Base-by-base conservation (phyloP, 805 yeast genomes). In the Ogataea sp. region DNA sequence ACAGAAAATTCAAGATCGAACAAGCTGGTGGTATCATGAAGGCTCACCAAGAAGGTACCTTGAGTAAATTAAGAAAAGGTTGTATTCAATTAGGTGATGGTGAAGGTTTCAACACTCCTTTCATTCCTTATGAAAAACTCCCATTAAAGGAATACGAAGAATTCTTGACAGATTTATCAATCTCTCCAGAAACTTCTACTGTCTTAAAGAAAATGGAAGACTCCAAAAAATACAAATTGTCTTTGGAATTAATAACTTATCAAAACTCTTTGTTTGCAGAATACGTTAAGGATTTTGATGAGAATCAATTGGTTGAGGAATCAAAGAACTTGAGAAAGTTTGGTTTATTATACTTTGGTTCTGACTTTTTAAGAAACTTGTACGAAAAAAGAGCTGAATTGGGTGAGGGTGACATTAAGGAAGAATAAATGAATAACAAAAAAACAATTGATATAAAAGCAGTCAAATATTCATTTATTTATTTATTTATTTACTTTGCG, bases 1-100 rank as follows among this genome's bases (percentile, higher is more conserved):
- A 77, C 68, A 77, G 90, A 52, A 76, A 79, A 37, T 64, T 62
- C 49, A 71, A 72, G 52, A 75, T 83, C 55, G 72, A 78, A 48
- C 68, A 74, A 51, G 74, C 68, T 48, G 96, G 95, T 42, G 85
- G 87, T 20, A 67, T 85, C 50, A 73, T 87, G 38, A 72, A 75
- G 52, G 95, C 96, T 9, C 82, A 77, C 57, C 76, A 75, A 55
- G 65, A 73, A 21, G 96, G 96, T 17, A 55, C 79, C 37, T 77
- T 89, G 48, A 73, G 70, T 25, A 65, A 59, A 35, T 68, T 87
- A 47, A 68, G 68, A 45, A 58, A 61, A 14, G 73, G 80, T 43
- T 93, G 93, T 26, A 64, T 79, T 20, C 58, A 58, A 13, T 73
- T 90, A 45, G 73, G 72, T n/a, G 61, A 64, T 10, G 95, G 90